Conservation (phyloP, 1,139 yeast species). For the Wickerhamiella infanticola region DNA sequence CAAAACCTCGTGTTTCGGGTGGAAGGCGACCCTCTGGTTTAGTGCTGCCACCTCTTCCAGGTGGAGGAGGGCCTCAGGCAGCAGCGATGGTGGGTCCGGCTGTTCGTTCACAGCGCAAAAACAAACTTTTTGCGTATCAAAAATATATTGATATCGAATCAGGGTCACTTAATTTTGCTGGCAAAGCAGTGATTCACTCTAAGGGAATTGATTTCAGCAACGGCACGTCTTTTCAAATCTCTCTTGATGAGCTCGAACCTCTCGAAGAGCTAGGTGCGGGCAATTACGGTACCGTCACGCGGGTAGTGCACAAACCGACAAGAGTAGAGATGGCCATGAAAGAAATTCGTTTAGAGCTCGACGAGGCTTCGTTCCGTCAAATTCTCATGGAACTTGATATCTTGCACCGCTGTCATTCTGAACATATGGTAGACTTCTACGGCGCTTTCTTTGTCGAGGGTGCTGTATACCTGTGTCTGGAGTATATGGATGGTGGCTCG, state of each 20-base stretch:
- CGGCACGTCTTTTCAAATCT: slow-evolving; percentile 75
- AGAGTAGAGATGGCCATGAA: slow-evolving; percentile 93
- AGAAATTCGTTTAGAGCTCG: slow-evolving; percentile 82
- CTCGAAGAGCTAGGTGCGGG: slow-evolving; percentile 88
- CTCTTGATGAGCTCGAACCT: slow-evolving; percentile 69
- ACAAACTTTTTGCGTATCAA: slow-evolving; percentile 49
- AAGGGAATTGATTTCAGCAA: slow-evolving; percentile 82
- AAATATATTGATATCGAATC: slow-evolving; percentile 82
- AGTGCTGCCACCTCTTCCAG: not conserved
- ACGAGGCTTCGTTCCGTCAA: slow-evolving; percentile 81
- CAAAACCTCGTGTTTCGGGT: not conserved
- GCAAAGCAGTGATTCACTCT: slow-evolving; percentile 83
- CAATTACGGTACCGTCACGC: slow-evolving; percentile 87
- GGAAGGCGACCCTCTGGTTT: not conserved
- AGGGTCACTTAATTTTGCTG: slow-evolving; percentile 82
- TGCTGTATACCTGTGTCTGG: slow-evolving; percentile 97
- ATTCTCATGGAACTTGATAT: slow-evolving; percentile 92
- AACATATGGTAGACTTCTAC: slow-evolving; percentile 84
- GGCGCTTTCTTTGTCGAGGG: slow-evolving; percentile 97
- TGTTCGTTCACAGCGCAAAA: slow-evolving; percentile 4
- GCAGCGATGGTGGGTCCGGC: not conserved
- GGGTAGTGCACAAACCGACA: slow-evolving; percentile 88
- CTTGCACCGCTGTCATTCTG: slow-evolving; percentile 77
- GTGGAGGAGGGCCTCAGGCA: not conserved
- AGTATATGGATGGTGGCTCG: slow-evolving; percentile 96